These are phyloP conservation scores for Xylariaceae sp. DNA, from an alignment of 2,329 filamentous ascomycete genomes.

Conservation along the genomic window DNA sequence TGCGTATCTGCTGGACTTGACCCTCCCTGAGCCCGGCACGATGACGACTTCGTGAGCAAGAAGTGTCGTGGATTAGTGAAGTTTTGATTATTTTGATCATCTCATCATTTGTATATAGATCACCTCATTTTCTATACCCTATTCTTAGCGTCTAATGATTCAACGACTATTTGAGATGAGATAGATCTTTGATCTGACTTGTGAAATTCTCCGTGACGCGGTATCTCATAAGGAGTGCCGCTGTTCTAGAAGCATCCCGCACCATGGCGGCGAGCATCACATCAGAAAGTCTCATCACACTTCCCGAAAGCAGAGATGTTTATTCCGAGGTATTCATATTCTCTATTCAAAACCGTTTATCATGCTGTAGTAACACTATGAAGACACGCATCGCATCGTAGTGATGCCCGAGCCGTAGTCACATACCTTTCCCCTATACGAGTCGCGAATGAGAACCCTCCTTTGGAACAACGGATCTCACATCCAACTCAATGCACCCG, in stretches of 20 bases:
- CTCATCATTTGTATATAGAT: too few relatives aligned
- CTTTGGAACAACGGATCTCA: not conserved
- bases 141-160: too few relatives aligned
- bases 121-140: too few relatives aligned
- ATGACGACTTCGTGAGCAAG: constrained; percentile 13
- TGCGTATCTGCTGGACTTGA: constrained; percentile 33
- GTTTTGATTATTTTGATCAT: too few relatives aligned
- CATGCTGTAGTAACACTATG: constrained; percentile 8
- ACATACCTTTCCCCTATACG: not conserved
- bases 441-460: not conserved
- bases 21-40: constrained; percentile 29
- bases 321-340: not conserved
- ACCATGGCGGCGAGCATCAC: too few relatives aligned
- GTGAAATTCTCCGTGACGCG: too few relatives aligned
- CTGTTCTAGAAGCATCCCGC: too few relatives aligned
- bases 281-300: not conserved
- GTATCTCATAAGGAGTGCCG: too few relatives aligned
- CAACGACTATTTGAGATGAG: too few relatives aligned
- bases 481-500: not conserved
- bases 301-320: not conserved
- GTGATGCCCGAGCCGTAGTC: not conserved
- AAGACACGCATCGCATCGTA: not conserved
- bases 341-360: not conserved
- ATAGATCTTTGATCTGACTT: too few relatives aligned
- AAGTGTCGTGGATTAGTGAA: not conserved